These are phyloP conservation scores for Clitopilus hobsonii DNA, from an alignment of 768 basidiomycete genomes.

Conservation along the genomic window DNA sequence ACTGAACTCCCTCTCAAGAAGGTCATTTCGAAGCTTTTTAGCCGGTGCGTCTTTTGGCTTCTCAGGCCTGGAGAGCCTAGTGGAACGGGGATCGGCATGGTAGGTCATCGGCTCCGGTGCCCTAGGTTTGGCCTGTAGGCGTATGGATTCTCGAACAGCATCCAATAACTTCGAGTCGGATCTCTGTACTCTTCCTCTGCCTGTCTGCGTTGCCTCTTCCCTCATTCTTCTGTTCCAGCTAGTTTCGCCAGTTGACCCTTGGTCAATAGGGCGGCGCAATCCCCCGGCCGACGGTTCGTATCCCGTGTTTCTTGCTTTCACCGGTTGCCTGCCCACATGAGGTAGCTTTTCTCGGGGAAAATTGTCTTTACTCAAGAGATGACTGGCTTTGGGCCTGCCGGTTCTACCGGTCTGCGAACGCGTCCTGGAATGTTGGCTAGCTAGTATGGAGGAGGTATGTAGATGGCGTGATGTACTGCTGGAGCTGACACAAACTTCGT, in stretches of 20 bases:
- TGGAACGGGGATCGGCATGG: not conserved
- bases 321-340: not conserved
- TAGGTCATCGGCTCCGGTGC: not conserved
- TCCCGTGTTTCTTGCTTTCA: not conserved
- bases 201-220: not conserved
- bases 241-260: not conserved
- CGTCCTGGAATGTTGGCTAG: not conserved
- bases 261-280: not conserved
- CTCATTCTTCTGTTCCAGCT: not conserved
- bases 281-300: not conserved
- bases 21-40: not conserved
- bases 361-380: not conserved
- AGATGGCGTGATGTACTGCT: not conserved
- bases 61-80: not conserved
- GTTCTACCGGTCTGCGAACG: not conserved
- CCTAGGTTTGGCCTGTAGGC: not conserved
- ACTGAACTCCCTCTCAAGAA: conserved; percentile 9
- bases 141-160: not conserved
- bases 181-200: not conserved
- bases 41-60: not conserved
- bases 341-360: not conserved
- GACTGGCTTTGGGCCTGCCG: not conserved
- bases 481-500: not conserved
- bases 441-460: not conserved
- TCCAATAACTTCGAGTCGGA: not conserved